phyloP scores from a whole-genome alignment of 2,329 filamentous ascomycete genomes.

The Penicillium sp. region DNA sequence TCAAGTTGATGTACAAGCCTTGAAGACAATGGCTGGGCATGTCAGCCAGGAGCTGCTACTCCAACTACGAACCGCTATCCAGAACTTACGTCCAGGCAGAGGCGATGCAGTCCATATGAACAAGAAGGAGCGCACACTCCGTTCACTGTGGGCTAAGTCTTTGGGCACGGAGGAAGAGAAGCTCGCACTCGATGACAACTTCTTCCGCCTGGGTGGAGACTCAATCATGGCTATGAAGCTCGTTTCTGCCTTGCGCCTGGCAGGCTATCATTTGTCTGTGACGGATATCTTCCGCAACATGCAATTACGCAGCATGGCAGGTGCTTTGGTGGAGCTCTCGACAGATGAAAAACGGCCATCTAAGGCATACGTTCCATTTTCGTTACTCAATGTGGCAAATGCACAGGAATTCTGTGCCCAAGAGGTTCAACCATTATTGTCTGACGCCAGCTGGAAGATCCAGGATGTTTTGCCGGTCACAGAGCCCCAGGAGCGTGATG shows the following conservation, averaged over 20 bases:
- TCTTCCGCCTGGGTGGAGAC: slow-evolving; percentile 4
- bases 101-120: slow-evolving; percentile 3
- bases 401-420: background rate
- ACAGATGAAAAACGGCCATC: background rate
- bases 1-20: slow-evolving; percentile 2
- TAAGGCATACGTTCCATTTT: slow-evolving; percentile 10
- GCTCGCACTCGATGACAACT: slow-evolving; percentile 1
- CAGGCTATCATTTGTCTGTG: slow-evolving; percentile 5
- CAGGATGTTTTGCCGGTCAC: slow-evolving; percentile 9
- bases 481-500: slow-evolving; percentile 7
- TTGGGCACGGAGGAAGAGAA: slow-evolving; percentile 1
- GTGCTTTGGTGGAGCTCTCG: slow-evolving; percentile 1
- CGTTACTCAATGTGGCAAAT: slow-evolving; percentile 1
- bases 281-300: slow-evolving; percentile 11
- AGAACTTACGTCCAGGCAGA: slow-evolving; percentile 1
- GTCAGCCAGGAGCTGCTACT: slow-evolving; percentile 5
- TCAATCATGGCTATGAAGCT: slow-evolving; percentile 8
- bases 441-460: slow-evolving; percentile 3
- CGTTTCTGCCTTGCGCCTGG: background rate
- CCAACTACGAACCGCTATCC: slow-evolving; percentile 6
- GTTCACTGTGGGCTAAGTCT: slow-evolving; percentile 4
- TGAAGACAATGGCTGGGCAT: background rate
- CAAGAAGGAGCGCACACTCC: slow-evolving; percentile 6
- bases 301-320: slow-evolving; percentile 9
- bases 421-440: slow-evolving; percentile 1